Percentiles rank a stretch among this genome's conserved stretches.
These are phyloP conservation scores for Penicillium waksmanii DNA, from an alignment of 495 filamentous ascomycete species.

Conservation along the genomic window DNA sequence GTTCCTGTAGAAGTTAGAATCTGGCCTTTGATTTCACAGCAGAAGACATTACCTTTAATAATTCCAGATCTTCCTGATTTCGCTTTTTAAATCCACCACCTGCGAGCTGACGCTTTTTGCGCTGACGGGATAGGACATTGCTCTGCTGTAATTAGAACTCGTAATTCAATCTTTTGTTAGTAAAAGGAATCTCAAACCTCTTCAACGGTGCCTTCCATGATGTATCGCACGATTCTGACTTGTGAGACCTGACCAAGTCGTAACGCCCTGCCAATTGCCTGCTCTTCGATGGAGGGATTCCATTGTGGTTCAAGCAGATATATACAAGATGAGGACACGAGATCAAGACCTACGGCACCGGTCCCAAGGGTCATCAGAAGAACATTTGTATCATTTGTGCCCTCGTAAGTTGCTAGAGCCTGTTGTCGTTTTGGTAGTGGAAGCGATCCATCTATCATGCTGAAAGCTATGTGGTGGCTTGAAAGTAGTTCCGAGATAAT, in stretches of 20 bases:
- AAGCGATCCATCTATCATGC: neutral
- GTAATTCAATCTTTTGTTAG: neutral
- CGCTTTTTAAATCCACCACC: neutral
- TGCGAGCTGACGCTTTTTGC: neutral
- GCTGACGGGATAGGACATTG: neutral
- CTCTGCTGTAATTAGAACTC: neutral
- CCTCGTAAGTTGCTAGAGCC: constrained; percentile 1
- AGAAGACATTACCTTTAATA: neutral
- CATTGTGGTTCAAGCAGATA: constrained; percentile 16
- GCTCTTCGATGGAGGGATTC: constrained; percentile 14
- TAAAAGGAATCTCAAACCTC: constrained; percentile 1
- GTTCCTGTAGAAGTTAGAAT: neutral
- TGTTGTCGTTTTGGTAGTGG: neutral
- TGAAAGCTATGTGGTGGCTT: neutral
- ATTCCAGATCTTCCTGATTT: neutral
- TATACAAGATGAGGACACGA: constrained; percentile 6
- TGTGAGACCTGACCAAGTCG: constrained; percentile 8
- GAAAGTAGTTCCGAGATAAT: neutral
- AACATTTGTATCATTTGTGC: constrained; percentile 3
- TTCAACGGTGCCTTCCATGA: constrained; percentile 5
- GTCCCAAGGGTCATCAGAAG: constrained; percentile 11
- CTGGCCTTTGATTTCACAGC: neutral
- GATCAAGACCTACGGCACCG: constrained; percentile 10
- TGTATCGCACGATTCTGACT: constrained; percentile 11
- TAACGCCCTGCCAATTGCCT: constrained; percentile 9